Conservation (phyloP, 176 grass and related monocot genomes). For the Chrysopogon serrulatus region DNA sequence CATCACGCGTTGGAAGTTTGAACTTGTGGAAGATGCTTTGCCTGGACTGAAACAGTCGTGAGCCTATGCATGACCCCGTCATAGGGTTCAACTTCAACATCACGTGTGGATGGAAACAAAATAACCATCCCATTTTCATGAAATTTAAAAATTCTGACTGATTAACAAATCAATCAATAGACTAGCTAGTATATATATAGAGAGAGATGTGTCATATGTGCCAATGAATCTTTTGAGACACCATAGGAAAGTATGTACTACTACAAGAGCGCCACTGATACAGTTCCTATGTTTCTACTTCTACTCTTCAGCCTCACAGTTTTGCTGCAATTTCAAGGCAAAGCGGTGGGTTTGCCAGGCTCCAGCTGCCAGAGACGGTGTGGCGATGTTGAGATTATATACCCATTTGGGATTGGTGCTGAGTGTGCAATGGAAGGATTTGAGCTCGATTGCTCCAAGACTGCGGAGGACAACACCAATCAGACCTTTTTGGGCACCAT, state of each 20-base stretch:
- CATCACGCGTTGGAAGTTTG: background rate
- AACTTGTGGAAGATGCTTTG: background rate
- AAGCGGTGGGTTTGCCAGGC: background rate
- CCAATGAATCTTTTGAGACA: background rate
- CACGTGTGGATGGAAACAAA: too few relatives aligned
- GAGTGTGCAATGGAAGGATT: constrained; percentile 11
- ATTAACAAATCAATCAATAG: too few relatives aligned
- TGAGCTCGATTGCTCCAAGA: background rate
- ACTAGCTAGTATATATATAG: background rate
- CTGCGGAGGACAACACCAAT: background rate
- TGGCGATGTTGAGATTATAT: constrained; percentile 1
- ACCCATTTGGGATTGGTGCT: background rate
- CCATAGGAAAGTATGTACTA: background rate
- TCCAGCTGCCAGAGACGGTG: background rate
- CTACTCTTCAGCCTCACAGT: background rate
- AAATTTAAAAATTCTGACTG: too few relatives aligned
- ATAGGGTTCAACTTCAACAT: background rate
- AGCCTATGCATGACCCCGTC: background rate
- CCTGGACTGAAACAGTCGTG: too few relatives aligned
- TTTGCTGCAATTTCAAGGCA: background rate
- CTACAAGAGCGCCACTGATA: background rate
- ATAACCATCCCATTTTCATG: too few relatives aligned
- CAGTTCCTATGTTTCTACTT: background rate
- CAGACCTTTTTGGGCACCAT: background rate
- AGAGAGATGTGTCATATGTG: background rate